Percentiles rank a stretch among this genome's conserved stretches.
phyloP scores from a whole-genome alignment of 2,329 filamentous ascomycete genomes.

The Cladorrhinum sp. region DNA sequence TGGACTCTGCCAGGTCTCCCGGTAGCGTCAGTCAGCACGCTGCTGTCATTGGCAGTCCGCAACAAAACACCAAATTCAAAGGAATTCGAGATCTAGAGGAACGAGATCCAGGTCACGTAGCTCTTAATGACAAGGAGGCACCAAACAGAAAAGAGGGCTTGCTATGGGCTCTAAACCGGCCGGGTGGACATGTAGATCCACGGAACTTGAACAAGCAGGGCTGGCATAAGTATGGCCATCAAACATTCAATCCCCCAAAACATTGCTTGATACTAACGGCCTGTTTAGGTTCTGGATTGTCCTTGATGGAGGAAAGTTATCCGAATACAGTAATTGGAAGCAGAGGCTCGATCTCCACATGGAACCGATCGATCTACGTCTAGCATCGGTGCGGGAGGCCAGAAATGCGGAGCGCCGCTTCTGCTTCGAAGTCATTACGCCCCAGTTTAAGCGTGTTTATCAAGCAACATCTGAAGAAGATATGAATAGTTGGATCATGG shows the following conservation, averaged over 20 bases:
- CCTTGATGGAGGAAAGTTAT: slow-evolving; percentile 91
- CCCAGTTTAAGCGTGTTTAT: slow-evolving; percentile 92
- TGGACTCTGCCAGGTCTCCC: slow-evolving; percentile 56
- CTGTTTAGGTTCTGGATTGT: slow-evolving; percentile 88
- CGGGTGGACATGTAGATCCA: slow-evolving; percentile 91
- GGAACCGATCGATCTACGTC: slow-evolving; percentile 93
- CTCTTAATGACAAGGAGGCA: slow-evolving; percentile 54
- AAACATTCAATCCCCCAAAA: too few species aligned
- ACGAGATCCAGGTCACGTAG: slow-evolving; percentile 58
- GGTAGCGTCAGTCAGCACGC: slow-evolving; percentile 47
- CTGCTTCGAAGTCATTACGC: slow-evolving; percentile 98
- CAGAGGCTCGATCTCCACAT: slow-evolving; percentile 94
- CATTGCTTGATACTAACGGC: slow-evolving; percentile 18
- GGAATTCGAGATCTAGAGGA: slow-evolving; percentile 92
- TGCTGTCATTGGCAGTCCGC: slow-evolving; percentile 46
- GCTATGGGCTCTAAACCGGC: slow-evolving; percentile 88
- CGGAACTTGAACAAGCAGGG: slow-evolving; percentile 94
- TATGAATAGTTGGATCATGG: slow-evolving; percentile 93
- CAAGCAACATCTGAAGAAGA: slow-evolving; percentile 98
- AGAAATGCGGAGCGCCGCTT: slow-evolving; percentile 92
- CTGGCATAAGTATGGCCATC: slow-evolving; percentile 84
- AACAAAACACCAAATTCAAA: slow-evolving; percentile 67
- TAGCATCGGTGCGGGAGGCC: slow-evolving; percentile 95
- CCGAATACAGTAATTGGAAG: slow-evolving; percentile 99
- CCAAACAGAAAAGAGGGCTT: slow-evolving; percentile 88